phyloP scores from a whole-genome alignment of 1,139 yeast genomes.

The Meyerozyma carpophila region DNA sequence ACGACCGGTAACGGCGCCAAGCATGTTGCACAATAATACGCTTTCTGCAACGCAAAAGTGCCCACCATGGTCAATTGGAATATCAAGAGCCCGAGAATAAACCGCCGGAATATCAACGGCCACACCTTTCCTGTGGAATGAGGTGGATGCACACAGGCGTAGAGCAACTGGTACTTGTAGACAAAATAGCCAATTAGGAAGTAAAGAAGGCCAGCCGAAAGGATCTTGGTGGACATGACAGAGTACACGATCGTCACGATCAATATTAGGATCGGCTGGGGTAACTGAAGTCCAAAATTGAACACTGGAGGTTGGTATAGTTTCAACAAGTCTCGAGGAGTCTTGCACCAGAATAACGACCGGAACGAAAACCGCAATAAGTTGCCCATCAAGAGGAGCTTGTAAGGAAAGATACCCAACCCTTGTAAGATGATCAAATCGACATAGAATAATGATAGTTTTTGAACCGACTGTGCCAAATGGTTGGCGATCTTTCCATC shows the following conservation, averaged over 20 bases:
- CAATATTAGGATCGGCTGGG: slow-evolving; percentile 73
- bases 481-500: slow-evolving; percentile 74
- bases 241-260: slow-evolving; percentile 75
- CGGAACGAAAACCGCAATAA: slow-evolving; percentile 20
- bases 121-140: slow-evolving; percentile 88
- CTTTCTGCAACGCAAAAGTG: slow-evolving; percentile 72
- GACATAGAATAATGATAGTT: slow-evolving; percentile 65
- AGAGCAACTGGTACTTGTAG: slow-evolving; percentile 74
- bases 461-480: slow-evolving; percentile 64
- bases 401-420: slow-evolving; percentile 72
- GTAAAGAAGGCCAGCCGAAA: slow-evolving; percentile 68
- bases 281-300: slow-evolving; percentile 76
- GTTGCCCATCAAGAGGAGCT: slow-evolving; percentile 49
- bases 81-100: slow-evolving; percentile 62
- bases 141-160: slow-evolving; percentile 79
- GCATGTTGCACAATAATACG: slow-evolving; percentile 66
- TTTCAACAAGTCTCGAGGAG: slow-evolving; percentile 66
- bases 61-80: slow-evolving; percentile 94
- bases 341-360: slow-evolving; percentile 19
- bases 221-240: slow-evolving; percentile 69
- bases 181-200: slow-evolving; percentile 72
- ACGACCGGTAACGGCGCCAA: slow-evolving; percentile 71
- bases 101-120: slow-evolving; percentile 74
- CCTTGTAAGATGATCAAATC: slow-evolving; percentile 74
- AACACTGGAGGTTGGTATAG: slow-evolving; percentile 73